phyloP scores from a whole-genome alignment of 345 rosid genomes.

The Abelmoschus esculentus region DNA sequence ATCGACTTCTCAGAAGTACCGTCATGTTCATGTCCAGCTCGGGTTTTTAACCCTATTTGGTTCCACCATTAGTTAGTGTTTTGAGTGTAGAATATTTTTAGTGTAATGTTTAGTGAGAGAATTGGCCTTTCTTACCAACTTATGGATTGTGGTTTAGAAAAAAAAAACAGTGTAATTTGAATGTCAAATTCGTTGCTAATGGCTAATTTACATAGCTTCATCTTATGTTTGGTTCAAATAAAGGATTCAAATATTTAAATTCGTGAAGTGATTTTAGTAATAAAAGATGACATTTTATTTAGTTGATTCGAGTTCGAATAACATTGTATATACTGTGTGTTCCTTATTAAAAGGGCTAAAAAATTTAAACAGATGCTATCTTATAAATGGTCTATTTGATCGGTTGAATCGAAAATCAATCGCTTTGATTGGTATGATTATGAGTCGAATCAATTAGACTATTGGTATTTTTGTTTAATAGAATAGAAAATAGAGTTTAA shows the following conservation, averaged over 20 bases:
- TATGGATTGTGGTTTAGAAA: slow-evolving; percentile 17
- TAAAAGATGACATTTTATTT: no score
- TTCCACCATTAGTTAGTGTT: background rate
- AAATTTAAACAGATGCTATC: no score
- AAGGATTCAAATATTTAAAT: background rate
- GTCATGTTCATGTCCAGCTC: slow-evolving; percentile 16
- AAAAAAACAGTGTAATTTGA: background rate
- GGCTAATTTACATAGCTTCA: background rate
- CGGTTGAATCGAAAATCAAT: background rate
- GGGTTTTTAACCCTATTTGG: background rate
- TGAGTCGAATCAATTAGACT: background rate
- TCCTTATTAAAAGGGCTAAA: no score
- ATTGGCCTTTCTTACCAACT: slow-evolving; percentile 2
- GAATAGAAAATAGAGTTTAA: no score
- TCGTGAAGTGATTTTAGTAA: no score
- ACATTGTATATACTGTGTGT: no score
- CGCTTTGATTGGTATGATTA: background rate
- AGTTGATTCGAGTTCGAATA: no score
- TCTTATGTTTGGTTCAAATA: background rate
- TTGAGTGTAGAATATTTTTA: background rate
- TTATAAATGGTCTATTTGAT: background rate
- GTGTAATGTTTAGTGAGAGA: background rate
- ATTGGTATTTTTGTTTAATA: no score
- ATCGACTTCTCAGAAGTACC: background rate
- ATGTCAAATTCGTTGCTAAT: slow-evolving; percentile 1